Conservation (phyloP, 495 filamentous ascomycete species). For the Friedmanniomyces simplex region DNA sequence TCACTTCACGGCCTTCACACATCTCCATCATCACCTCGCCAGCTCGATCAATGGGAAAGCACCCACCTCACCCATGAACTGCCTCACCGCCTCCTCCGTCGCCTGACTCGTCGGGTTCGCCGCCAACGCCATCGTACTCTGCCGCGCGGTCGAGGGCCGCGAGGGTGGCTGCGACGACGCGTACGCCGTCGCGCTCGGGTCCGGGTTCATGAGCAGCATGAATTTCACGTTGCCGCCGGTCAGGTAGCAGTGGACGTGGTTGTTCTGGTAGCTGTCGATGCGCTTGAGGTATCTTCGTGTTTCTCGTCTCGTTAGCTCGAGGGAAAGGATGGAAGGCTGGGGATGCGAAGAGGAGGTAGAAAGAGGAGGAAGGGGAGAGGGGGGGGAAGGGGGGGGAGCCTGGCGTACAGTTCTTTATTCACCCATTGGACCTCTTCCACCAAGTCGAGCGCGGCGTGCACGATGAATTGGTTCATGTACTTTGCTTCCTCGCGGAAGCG, state of each 20-base stretch:
- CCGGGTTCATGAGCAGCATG: conserved; percentile 71
- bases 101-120: conserved; percentile 75
- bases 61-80: conserved; percentile 68
- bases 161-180: too few species aligned
- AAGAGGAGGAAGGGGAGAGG: too few species aligned
- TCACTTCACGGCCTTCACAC: too few species aligned
- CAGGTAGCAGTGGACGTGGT: conserved; percentile 83
- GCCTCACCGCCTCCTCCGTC: conserved; percentile 86
- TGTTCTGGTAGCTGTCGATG: conserved; percentile 85
- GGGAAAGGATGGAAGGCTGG: too few species aligned
- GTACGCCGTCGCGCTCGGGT: conserved; percentile 40
- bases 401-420: conserved; percentile 62
- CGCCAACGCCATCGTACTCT: conserved; percentile 40
- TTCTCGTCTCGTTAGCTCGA: too few species aligned
- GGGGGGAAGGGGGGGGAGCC: not conserved
- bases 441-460: conserved; percentile 84
- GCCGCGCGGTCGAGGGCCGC: too few species aligned
- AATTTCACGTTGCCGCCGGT: conserved; percentile 76
- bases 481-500: conserved; percentile 77
- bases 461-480: conserved; percentile 94
- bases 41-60: not conserved
- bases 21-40: too few species aligned
- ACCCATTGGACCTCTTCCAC: conserved; percentile 94
- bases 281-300: conserved; percentile 94
- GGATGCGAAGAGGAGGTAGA: not conserved